Conservation (phyloP, 2,329 filamentous ascomycete species). For the Aspergillus sp. region DNA sequence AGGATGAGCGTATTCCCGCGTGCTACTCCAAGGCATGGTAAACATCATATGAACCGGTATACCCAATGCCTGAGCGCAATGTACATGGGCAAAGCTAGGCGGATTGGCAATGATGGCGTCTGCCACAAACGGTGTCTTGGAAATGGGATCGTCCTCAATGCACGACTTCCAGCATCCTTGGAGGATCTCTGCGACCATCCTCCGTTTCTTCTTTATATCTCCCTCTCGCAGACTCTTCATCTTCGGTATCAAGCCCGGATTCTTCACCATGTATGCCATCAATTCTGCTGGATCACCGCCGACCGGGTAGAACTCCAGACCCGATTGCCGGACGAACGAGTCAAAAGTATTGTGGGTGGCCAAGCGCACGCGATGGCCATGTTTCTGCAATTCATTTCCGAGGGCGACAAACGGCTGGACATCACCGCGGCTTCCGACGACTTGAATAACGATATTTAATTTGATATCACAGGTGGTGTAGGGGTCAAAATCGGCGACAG, state of each 20-base stretch:
- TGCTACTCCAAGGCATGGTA: constrained; percentile 49
- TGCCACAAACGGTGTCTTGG: constrained; percentile 45
- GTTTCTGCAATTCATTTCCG: constrained; percentile 45
- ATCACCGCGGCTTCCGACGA: constrained; percentile 54
- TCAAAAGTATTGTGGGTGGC: constrained; percentile 54
- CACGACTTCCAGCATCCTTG: constrained; percentile 38
- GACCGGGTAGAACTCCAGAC: constrained; percentile 54
- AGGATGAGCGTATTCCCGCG: constrained; percentile 45
- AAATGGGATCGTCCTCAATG: constrained; percentile 25
- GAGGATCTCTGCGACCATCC: constrained; percentile 33
- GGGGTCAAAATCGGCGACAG: constrained; percentile 12
- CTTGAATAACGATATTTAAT: constrained; percentile 54
- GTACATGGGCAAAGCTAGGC: constrained; percentile 49
- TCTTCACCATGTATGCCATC: constrained; percentile 51
- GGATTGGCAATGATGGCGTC: constrained; percentile 54
- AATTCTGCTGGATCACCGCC: constrained; percentile 52
- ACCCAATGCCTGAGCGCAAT: constrained; percentile 47
- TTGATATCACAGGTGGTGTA: constrained; percentile 10
- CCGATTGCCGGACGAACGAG: constrained; percentile 49
- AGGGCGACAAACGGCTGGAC: constrained; percentile 58
- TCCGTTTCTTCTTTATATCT: constrained; percentile 24
- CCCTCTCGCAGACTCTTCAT: constrained; percentile 33
- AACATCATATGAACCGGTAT: constrained; percentile 51
- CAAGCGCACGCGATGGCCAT: constrained; percentile 53
- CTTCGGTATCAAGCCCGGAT: constrained; percentile 39